These are phyloP conservation scores for Vitis hybrid DNA, from an alignment of 177 flowering plant species.

Conservation along the genomic window DNA sequence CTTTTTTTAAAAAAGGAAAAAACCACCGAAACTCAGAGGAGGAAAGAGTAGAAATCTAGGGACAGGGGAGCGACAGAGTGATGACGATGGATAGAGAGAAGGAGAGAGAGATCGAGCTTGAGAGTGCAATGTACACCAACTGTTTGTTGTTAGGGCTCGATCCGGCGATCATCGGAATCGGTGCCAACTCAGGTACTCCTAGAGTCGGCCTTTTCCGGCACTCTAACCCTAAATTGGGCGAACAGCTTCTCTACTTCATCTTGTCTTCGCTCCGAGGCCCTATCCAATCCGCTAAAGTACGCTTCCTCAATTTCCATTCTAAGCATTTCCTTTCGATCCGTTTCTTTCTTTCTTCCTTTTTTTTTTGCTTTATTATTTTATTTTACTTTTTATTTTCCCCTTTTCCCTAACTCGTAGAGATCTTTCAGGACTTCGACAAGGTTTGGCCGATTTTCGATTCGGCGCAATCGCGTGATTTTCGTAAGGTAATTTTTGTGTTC, in stretches of 20 bases:
- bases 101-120: conserved; percentile 98
- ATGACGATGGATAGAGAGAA: conserved; percentile 99
- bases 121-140: conserved; percentile 98
- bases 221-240: conserved; percentile 98
- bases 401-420: conserved; percentile 12
- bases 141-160: conserved; percentile 91
- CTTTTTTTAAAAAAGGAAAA: neutral
- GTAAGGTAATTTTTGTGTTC: conserved; percentile 59
- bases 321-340: conserved; percentile 5
- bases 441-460: conserved; percentile 99
- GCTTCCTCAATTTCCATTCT: neutral
- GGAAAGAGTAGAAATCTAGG: conserved; percentile 17
- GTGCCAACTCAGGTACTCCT: conserved; percentile 54
- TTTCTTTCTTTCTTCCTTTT: neutral
- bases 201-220: conserved; percentile 93
- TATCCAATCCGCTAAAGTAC: conserved; percentile 82
- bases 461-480: conserved; percentile 90
- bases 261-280: conserved; percentile 94
- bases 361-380: neutral
- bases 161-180: conserved; percentile 77
- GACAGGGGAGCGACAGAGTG: conserved; percentile 16
- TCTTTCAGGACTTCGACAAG: conserved; percentile 93
- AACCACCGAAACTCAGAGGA: conserved; percentile 15
- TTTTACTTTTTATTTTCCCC: too few relatives aligned
- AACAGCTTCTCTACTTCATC: conserved; percentile 91